Conservation (phyloP, 2,329 filamentous ascomycete species). For the Magnaporthales sp. region DNA sequence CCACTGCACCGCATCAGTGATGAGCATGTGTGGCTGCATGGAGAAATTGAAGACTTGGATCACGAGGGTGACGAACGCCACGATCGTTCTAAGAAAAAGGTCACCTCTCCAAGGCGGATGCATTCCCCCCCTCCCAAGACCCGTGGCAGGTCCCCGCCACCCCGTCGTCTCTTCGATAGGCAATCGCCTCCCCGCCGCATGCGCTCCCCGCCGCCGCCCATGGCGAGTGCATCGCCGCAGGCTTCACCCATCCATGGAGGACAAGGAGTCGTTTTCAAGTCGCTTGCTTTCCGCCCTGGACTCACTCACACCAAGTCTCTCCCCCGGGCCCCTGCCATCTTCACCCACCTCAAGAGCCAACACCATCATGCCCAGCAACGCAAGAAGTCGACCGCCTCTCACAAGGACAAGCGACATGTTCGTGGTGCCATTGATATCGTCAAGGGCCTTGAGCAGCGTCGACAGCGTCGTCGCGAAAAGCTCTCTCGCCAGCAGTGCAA, state of each 20-base stretch:
- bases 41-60: conserved; percentile 58
- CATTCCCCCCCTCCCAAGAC: conserved; percentile 45
- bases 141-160: conserved; percentile 42
- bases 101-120: conserved; percentile 52
- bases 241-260: conserved; percentile 33
- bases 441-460: conserved; percentile 90
- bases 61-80: conserved; percentile 47
- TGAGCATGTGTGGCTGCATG: conserved; percentile 60
- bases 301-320: conserved; percentile 78
- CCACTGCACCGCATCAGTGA: conserved; percentile 55
- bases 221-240: conserved; percentile 37
- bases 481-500: conserved; percentile 84
- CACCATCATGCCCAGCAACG: conserved; percentile 10
- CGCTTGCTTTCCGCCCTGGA: conserved; percentile 46
- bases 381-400: conserved; percentile 18
- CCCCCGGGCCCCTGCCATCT: conserved; percentile 67
- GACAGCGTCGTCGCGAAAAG: conserved; percentile 87
- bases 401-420: conserved; percentile 52
- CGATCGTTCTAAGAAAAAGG: conserved; percentile 32
- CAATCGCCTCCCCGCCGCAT: conserved; percentile 59
- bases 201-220: conserved; percentile 62
- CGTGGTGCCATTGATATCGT: conserved; percentile 97
- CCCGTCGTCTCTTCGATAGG: conserved; percentile 51
- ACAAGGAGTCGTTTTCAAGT: conserved; percentile 31
- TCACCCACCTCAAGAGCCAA: conserved; percentile 41